Evolutionary conservation across 2,329 filamentous ascomycete genomes (phyloP), one percentile per base, ranked within the genome.

Genomic region (Lachnellula hyalina): DNA sequence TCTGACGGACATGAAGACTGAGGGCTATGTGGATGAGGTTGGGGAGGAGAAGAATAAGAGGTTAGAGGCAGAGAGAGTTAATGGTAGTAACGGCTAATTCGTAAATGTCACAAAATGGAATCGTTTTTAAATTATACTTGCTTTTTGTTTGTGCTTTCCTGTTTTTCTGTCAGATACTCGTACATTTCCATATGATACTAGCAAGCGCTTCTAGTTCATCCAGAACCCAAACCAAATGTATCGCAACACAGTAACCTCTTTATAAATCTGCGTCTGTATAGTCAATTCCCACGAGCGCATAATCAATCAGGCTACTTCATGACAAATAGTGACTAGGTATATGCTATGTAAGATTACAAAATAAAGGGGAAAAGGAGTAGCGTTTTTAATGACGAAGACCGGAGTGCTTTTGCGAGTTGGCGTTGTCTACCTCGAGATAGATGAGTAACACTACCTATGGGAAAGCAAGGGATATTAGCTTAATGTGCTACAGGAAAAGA

Each of bases 1-100:
- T 0, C 74, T 99, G 61, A 84, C 77, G 56, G 94, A 99, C 68
- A 99, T 99, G 85, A 94, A 93, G 79, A 84, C 85, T 0, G 92
- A 97, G 71, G 85, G 84, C 0, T 97, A 99, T 60, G 64, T 61
- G 32, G 64, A 70, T 52, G 65, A 64, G 14, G 61, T 61, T 25
- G 66, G 61, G 23, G 50, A 58, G 4, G 63, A 67, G 45, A 64
- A 63, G 57, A 63, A 60, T 51, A 63, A 60, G 52, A 52, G 47
- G 35, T 38, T 59, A 56, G 56, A 51, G 40, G 51, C 53, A 45
- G 40, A 52, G 40, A 51, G 58, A 35, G 47, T 49, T 15, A 36
- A 34, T 34, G 57, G 53, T 12, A 50, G 44, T 42, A 48, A 52
- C 40, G 53, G 45, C 19, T 57, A 50, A 55, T 47, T 40, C 8